Evolutionary conservation across 2,329 filamentous ascomycete genomes (phyloP).

Genomic region (Diaporthe aspalathi): DNA sequence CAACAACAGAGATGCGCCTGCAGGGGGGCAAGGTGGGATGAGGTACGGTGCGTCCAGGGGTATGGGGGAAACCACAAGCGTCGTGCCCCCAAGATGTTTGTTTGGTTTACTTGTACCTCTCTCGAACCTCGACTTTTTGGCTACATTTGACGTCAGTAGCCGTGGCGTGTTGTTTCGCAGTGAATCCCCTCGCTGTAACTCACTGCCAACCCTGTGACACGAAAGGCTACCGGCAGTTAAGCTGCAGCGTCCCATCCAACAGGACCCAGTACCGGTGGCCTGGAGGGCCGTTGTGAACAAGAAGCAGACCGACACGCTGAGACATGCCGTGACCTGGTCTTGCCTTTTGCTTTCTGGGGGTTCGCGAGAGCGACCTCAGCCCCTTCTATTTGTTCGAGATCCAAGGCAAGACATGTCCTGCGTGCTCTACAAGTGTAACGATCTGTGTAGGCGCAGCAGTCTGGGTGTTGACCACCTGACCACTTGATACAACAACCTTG

Average conservation of each 20-base stretch:
- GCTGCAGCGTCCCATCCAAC: slow-evolving; percentile 31
- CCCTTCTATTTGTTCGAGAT: neutral
- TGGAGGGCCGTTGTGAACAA: slow-evolving; percentile 8
- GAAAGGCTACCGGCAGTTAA: slow-evolving; percentile 39
- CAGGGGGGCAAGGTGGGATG: neutral
- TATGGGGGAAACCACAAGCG: slow-evolving; percentile 1
- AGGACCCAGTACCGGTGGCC: slow-evolving; percentile 23
- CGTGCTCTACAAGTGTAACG: neutral
- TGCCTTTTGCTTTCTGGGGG: neutral
- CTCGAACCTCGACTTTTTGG: slow-evolving; percentile 9
- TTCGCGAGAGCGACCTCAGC: neutral
- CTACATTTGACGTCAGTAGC: slow-evolving; percentile 34
- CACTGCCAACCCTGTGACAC: slow-evolving; percentile 27
- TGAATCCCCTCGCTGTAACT: slow-evolving; percentile 35
- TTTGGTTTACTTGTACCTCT: slow-evolving; percentile 32
- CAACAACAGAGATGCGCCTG: neutral
- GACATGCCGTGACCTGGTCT: slow-evolving; percentile 18
- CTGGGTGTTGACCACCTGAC: neutral
- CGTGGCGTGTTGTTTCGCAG: slow-evolving; percentile 37
- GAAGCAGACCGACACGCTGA: slow-evolving; percentile 14
- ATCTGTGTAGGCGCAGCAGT: neutral
- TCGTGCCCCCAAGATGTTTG: neutral
- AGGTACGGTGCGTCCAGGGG: neutral
- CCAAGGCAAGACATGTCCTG: neutral
- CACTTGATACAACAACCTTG: neutral